Evolutionary conservation across 2,329 filamentous ascomycete species (phyloP).

Genomic region (Bipolaris oryzae): DNA sequence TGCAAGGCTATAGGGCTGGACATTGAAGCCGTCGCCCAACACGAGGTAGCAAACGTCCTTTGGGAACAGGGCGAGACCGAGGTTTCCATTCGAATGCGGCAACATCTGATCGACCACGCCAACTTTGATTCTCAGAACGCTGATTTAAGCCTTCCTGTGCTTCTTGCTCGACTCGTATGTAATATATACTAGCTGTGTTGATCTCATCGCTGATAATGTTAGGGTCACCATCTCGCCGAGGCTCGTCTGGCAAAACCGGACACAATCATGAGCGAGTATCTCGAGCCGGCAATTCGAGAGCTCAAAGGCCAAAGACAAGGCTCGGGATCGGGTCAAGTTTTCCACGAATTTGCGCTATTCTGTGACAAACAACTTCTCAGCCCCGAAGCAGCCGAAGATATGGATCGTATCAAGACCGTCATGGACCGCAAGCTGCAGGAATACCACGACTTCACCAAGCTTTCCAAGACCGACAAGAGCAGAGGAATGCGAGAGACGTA

Average conservation of each 20-base stretch:
- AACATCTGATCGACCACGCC: conserved; percentile 61
- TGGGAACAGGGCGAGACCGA: conserved; percentile 94
- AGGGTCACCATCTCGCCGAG: conserved; percentile 85
- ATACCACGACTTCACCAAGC: conserved; percentile 71
- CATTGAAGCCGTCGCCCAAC: conserved; percentile 75
- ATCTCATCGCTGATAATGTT: conserved; percentile 16
- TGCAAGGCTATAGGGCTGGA: conserved; percentile 74
- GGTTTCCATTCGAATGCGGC: conserved; percentile 86
- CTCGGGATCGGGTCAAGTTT: conserved; percentile 82
- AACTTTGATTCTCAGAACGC: conserved; percentile 40
- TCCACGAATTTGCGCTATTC: conserved; percentile 92
- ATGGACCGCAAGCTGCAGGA: conserved; percentile 82
- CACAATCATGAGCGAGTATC: conserved; percentile 83
- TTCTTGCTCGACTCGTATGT: conserved; percentile 78
- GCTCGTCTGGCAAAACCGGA: conserved; percentile 91
- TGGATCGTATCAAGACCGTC: conserved; percentile 78
- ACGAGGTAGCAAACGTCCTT: conserved; percentile 85
- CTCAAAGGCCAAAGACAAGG: conserved; percentile 72
- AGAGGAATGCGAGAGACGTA: conserved; percentile 55
- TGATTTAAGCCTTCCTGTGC: conserved; percentile 59
- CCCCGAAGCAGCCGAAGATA: conserved; percentile 81
- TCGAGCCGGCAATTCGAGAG: conserved; percentile 82
- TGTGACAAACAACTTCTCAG: conserved; percentile 94
- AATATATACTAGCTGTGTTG: background rate
- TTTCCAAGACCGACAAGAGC: conserved; percentile 58